phyloP scores from a whole-genome alignment of 2,329 filamentous ascomycete genomes.

The Fonsecaea erecta region DNA sequence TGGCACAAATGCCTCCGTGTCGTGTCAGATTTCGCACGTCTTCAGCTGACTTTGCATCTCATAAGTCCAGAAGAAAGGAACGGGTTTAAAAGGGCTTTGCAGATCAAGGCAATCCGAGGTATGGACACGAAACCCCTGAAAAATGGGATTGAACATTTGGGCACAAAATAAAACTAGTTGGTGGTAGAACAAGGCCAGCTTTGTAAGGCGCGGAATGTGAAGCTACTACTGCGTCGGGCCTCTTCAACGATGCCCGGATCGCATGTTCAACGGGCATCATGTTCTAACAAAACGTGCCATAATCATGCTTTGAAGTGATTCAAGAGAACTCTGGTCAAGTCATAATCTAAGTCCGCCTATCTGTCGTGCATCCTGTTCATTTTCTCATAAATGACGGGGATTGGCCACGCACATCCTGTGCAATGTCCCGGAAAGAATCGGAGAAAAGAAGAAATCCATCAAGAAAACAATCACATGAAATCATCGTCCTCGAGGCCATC shows the following conservation, averaged over 20 bases:
- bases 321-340: background rate
- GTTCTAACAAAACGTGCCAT: background rate
- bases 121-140: background rate
- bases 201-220: background rate
- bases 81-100: background rate
- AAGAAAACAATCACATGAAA: constrained; percentile 49
- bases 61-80: background rate
- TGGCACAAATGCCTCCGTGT: background rate
- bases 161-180: background rate
- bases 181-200: background rate
- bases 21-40: background rate
- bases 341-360: constrained; percentile 4
- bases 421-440: constrained; percentile 23
- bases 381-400: constrained; percentile 8
- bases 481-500: constrained; percentile 72
- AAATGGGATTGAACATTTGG: background rate
- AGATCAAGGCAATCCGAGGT: background rate
- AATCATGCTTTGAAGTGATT: background rate
- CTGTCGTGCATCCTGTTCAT: constrained; percentile 2
- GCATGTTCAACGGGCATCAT: background rate
- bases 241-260: background rate
- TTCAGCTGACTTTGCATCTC: background rate
- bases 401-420: constrained; percentile 7
- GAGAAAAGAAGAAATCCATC: background rate
- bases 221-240: background rate